Conservation (phyloP, 2,329 filamentous ascomycete genomes). For the Didymosphaeria variabile region DNA sequence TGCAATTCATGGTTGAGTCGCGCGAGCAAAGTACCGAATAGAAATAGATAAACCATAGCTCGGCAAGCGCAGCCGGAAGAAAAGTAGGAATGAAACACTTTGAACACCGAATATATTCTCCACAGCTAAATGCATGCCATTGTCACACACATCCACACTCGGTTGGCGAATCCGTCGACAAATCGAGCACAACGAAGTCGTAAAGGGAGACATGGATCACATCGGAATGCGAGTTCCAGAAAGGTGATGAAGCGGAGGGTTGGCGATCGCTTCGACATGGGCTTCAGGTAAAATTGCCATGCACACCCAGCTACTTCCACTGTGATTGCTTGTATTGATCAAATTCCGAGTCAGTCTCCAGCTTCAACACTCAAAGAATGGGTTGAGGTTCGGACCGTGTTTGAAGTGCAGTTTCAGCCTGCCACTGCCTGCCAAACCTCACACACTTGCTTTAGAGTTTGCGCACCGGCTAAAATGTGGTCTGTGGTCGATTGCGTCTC, state of each 20-base stretch:
- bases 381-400: constrained; percentile 8
- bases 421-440: constrained; percentile 17
- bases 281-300: no score
- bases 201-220: background rate
- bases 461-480: constrained; percentile 24
- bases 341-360: no score
- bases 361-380: background rate
- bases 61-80: background rate
- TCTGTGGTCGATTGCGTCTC: constrained; percentile 24
- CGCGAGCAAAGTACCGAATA: constrained; percentile 1
- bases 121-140: background rate
- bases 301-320: no score
- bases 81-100: constrained; percentile 3
- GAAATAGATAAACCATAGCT: constrained; percentile 11
- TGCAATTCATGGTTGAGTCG: background rate
- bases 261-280: no score
- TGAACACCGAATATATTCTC: background rate
- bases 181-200: background rate
- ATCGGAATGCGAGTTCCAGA: background rate
- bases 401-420: constrained; percentile 26
- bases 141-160: background rate
- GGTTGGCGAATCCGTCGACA: background rate
- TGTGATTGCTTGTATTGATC: no score
- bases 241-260: background rate
- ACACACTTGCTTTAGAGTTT: constrained; percentile 17